Conservation (phyloP, 371 early-diverging fungal species). For the Fennellomyces sp. region DNA sequence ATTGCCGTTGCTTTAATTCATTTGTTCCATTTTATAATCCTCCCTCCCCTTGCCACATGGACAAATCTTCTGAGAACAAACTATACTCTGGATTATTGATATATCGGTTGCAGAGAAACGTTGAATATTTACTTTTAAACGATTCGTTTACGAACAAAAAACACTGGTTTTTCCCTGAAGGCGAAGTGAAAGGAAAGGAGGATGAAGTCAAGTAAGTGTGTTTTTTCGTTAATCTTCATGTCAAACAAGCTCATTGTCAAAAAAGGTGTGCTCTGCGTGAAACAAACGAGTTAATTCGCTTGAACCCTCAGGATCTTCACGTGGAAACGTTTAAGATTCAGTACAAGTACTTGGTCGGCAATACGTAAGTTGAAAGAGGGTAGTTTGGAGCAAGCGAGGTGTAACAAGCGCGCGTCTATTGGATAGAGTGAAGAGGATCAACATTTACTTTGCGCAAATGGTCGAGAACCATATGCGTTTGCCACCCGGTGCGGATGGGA, state of each 20-base stretch:
- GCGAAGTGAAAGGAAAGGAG: constrained; percentile 76
- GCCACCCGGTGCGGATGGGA: constrained; percentile 69
- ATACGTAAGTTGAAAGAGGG: not conserved
- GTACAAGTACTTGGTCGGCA: constrained; percentile 69
- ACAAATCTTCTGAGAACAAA: constrained; percentile 43
- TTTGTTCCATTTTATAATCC: not conserved
- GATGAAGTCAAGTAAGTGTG: constrained; percentile 78
- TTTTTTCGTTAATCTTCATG: not conserved
- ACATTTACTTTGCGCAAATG: constrained; percentile 77
- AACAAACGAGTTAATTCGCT: constrained; percentile 74
- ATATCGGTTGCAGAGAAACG: constrained; percentile 74
- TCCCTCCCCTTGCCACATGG: constrained; percentile 28
- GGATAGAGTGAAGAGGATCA: constrained; percentile 76
- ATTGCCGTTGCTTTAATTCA: constrained; percentile 1
- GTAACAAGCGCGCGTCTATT: not conserved
- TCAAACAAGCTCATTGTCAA: not conserved
- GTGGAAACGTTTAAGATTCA: constrained; percentile 79
- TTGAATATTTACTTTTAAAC: constrained; percentile 85
- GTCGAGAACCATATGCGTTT: constrained; percentile 62
- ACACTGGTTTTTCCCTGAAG: constrained; percentile 89
- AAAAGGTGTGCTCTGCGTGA: constrained; percentile 80
- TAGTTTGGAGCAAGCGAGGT: not conserved
- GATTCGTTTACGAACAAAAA: constrained; percentile 80
- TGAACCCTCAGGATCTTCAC: constrained; percentile 71
- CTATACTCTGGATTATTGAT: constrained; percentile 73